A percentile compares a stretch with the other conserved stretches of the same genome.
Conservation (phyloP, 176 grass and related monocot species). For the Avena insularis region DNA sequence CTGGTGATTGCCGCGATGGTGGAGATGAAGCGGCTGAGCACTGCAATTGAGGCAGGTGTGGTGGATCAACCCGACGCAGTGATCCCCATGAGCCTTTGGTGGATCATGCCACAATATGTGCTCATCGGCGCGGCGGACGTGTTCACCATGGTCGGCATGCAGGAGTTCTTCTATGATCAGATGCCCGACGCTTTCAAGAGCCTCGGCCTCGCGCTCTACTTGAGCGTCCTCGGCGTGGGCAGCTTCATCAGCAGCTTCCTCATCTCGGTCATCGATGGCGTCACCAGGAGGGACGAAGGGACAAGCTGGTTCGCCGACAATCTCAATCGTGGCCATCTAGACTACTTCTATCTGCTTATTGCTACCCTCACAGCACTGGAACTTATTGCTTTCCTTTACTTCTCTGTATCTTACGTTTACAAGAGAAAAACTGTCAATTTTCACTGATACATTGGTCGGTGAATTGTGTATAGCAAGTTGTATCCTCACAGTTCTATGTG, state of each 20-base stretch:
- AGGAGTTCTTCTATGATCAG: conserved; percentile 80
- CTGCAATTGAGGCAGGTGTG: conserved; percentile 37
- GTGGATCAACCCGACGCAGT: not conserved
- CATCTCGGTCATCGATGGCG: conserved; percentile 41
- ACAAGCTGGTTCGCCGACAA: conserved; percentile 65
- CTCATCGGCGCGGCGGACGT: conserved; percentile 48
- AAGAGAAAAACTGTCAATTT: conserved; percentile 29
- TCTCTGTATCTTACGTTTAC: conserved; percentile 46
- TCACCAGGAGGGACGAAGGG: conserved; percentile 38
- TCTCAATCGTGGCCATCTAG: conserved; percentile 59
- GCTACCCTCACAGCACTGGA: conserved; percentile 47
- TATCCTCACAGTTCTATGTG: too few relatives aligned
- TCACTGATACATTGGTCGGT: not conserved
- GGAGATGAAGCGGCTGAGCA: conserved; percentile 55
- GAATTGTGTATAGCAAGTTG: not conserved
- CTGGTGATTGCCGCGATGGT: conserved; percentile 49
- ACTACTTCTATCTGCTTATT: conserved; percentile 71
- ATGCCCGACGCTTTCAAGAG: conserved; percentile 59
- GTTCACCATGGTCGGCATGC: conserved; percentile 61
- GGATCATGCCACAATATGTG: conserved; percentile 66
- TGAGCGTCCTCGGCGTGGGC: conserved; percentile 63
- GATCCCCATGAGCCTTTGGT: conserved; percentile 71
- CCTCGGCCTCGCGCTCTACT: conserved; percentile 59
- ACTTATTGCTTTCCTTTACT: conserved; percentile 47
- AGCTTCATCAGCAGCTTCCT: conserved; percentile 66